These are phyloP conservation scores for Vigna reflexopilosa DNA, from an alignment of 306 rosid species.

Conservation along the genomic window DNA sequence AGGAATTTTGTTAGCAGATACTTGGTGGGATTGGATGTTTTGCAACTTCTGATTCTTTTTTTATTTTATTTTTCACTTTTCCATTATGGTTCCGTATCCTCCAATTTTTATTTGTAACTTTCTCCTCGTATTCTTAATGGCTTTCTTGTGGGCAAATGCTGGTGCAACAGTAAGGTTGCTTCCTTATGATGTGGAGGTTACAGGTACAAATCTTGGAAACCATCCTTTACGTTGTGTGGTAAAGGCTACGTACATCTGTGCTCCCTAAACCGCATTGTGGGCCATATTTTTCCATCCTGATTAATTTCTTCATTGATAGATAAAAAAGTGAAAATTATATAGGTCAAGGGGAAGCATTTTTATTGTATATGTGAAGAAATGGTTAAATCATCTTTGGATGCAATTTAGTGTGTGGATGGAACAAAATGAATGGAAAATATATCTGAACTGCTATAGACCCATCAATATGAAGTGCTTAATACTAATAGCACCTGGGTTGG, in stretches of 20 bases:
- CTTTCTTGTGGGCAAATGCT: neutral
- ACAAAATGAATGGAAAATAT: neutral
- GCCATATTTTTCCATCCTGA: neutral
- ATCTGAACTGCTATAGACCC: neutral
- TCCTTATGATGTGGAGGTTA: slow-evolving; percentile 1
- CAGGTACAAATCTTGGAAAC: neutral
- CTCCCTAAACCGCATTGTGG: slow-evolving; percentile 1
- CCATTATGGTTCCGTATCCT: neutral
- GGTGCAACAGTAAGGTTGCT: neutral
- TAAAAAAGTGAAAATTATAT: no score
- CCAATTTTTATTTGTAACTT: neutral
- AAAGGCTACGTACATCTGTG: neutral
- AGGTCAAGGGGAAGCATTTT: no score
- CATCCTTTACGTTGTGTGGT: neutral
- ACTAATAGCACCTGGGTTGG: neutral
- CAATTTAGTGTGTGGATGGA: neutral
- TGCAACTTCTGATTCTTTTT: neutral
- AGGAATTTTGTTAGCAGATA: neutral
- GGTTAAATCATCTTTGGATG: neutral
- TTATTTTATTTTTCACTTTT: neutral
- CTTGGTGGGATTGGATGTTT: neutral
- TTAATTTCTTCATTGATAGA: no score
- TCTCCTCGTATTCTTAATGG: slow-evolving; percentile 5
- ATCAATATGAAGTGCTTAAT: neutral
- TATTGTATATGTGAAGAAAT: neutral